Conservation (phyloP, 208 protist genomes). For the Acanthamoeba lugdunensis region DNA sequence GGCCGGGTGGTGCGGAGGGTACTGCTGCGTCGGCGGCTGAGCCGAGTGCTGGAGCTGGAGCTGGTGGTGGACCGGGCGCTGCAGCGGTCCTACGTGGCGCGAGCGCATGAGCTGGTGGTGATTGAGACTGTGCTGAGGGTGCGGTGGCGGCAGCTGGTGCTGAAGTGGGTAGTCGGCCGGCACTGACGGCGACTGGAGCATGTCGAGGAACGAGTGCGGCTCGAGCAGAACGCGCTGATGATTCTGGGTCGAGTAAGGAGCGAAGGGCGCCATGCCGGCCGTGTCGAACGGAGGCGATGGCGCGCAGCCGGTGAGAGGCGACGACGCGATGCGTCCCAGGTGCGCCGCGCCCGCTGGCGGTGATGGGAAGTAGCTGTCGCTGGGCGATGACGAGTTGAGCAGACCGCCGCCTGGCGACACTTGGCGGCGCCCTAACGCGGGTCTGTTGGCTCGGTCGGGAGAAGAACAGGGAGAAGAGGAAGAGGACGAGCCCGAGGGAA, state of each 20-base stretch:
- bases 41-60: background rate
- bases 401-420: background rate
- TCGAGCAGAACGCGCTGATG: background rate
- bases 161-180: background rate
- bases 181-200: background rate
- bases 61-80: background rate
- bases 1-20: background rate
- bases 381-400: background rate
- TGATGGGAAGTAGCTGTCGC: background rate
- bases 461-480: background rate
- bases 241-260: background rate
- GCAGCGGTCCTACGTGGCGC: background rate
- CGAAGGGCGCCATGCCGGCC: background rate
- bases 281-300: background rate
- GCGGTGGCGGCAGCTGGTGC: background rate
- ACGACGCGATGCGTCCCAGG: background rate
- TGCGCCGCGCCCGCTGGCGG: background rate
- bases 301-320: too few species aligned
- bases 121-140: background rate
- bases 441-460: background rate
- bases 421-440: background rate
- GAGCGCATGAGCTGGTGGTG: background rate
- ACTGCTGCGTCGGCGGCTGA: background rate
- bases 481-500: background rate
- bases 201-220: conserved; percentile 4